phyloP scores from a whole-genome alignment of 2,329 filamentous ascomycete species.

The Samsoniella hepiali region DNA sequence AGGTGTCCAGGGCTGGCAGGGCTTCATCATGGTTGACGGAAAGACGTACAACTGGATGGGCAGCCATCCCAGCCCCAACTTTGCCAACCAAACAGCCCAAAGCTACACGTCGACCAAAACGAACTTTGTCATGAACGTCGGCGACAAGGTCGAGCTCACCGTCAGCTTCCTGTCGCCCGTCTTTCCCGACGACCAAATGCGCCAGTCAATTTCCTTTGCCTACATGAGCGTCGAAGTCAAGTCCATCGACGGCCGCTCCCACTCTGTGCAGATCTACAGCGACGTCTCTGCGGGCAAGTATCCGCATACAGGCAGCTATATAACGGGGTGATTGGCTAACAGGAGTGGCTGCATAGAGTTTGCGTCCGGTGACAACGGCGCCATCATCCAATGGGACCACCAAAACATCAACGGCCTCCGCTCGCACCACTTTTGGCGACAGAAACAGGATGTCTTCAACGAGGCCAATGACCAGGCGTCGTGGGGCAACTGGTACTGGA shows the following conservation, averaged over 20 bases:
- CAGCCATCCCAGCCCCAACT: constrained; percentile 42
- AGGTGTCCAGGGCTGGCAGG: constrained; percentile 60
- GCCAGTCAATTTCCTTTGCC: constrained; percentile 68
- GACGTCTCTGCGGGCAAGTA: constrained; percentile 53
- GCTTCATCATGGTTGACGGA: constrained; percentile 66
- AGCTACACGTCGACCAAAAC: constrained; percentile 71
- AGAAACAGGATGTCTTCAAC: constrained; percentile 61
- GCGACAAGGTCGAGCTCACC: constrained; percentile 58
- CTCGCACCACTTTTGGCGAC: constrained; percentile 62
- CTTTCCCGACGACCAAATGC: constrained; percentile 60
- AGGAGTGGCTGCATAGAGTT: constrained; percentile 53
- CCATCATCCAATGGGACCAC: constrained; percentile 61
- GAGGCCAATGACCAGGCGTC: constrained; percentile 69
- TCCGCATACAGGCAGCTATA: constrained; percentile 45
- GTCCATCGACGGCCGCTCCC: constrained; percentile 59
- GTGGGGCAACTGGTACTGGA: constrained; percentile 80
- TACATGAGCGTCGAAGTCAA: constrained; percentile 63
- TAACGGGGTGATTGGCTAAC: constrained; percentile 27
- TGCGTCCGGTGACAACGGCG: constrained; percentile 59
- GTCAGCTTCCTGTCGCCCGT: constrained; percentile 70
- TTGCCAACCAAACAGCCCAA: constrained; percentile 59
- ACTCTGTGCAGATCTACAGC: constrained; percentile 67
- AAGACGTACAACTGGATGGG: constrained; percentile 67
- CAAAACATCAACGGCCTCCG: constrained; percentile 48
- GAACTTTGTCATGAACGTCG: constrained; percentile 65